Percentiles rank a stretch among this genome's conserved stretches.
Conservation (phyloP, 75 land plant genomes). For the Cunninghamia lanceolata region DNA sequence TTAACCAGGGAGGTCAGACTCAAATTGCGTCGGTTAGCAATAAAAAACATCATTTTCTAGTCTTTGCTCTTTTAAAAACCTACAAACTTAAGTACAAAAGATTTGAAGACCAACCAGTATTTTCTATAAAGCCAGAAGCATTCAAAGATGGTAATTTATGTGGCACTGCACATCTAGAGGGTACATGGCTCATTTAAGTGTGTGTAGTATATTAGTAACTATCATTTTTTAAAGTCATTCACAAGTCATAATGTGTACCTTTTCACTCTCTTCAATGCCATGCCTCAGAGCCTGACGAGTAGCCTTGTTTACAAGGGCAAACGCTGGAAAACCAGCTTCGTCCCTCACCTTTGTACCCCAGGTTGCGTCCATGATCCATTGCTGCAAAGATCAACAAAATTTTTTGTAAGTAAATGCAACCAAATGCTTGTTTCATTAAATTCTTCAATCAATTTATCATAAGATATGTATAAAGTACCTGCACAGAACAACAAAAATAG, state of each 20-base stretch:
- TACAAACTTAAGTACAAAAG: background rate
- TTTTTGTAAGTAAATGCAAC: background rate
- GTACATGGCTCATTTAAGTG: background rate
- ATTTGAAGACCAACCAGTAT: background rate
- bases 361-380: constrained; percentile 66
- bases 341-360: constrained; percentile 57
- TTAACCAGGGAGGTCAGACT: background rate
- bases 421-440: background rate
- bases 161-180: background rate
- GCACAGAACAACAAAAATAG: background rate
- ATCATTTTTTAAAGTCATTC: background rate
- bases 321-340: constrained; percentile 58
- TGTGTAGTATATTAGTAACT: background rate
- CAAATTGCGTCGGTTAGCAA: background rate
- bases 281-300: constrained; percentile 67
- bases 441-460: background rate
- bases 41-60: background rate
- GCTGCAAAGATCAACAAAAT: constrained; percentile 32
- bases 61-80: background rate
- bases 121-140: background rate
- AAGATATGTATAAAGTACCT: background rate
- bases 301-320: constrained; percentile 73
- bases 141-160: background rate
- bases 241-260: background rate
- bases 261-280: constrained; percentile 25